phyloP scores from a whole-genome alignment of 139 green algal species.

The Coccomyxa sp. region DNA sequence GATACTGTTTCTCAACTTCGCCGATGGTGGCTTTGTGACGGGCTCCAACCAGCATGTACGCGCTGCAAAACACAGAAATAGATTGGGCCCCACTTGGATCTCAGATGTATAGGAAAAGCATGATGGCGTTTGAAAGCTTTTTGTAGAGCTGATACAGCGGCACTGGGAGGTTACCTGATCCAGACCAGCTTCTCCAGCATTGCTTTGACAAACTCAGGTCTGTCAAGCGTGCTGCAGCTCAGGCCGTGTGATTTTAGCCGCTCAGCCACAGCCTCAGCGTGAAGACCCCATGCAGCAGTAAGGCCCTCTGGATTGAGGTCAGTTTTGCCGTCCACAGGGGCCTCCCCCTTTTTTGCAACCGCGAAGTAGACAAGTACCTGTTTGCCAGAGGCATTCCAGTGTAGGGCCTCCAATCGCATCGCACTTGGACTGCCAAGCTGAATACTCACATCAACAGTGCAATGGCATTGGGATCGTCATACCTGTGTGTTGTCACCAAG shows the following conservation, averaged over 20 bases:
- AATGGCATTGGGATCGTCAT: not conserved
- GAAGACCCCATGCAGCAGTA: constrained; percentile 81
- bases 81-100: not conserved
- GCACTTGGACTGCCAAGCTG: not conserved
- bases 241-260: constrained; percentile 38
- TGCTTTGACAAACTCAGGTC: constrained; percentile 51
- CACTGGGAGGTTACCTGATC: constrained; percentile 68
- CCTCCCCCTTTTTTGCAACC: constrained; percentile 90
- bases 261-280: constrained; percentile 74
- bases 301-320: constrained; percentile 95
- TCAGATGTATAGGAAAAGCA: no score
- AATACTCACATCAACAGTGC: not conserved
- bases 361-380: constrained; percentile 98
- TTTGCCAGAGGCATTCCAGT: not conserved
- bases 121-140: no score
- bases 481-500: constrained; percentile 88
- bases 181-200: constrained; percentile 99
- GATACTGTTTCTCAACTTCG: constrained; percentile 77
- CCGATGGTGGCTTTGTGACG: constrained; percentile 77
- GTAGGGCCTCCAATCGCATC: not conserved
- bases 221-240: not conserved
- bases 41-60: constrained; percentile 93
- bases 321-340: constrained; percentile 86
- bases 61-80: constrained; percentile 30
- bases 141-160: no score